Evolutionary conservation across 169 alveolate species (phyloP).

Genomic region (Plasmodium cynomolgi): DNA sequence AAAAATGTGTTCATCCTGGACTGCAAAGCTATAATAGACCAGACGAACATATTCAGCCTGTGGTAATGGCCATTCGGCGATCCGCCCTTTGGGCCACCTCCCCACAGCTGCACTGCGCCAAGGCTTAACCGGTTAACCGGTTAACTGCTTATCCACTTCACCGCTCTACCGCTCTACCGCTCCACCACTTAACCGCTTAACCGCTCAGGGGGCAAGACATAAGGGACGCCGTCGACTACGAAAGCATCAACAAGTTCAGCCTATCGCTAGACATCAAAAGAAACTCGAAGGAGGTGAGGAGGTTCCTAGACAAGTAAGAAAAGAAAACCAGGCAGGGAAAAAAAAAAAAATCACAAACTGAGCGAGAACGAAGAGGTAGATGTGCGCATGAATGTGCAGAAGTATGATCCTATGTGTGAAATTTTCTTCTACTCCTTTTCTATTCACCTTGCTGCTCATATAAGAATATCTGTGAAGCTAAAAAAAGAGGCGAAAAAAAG

Average conservation of each 20-base stretch:
- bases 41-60: slow-evolving; percentile 66
- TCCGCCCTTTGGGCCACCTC: not conserved
- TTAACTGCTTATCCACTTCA: not conserved
- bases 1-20: slow-evolving; percentile 15
- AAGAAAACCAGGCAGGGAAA: not conserved
- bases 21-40: slow-evolving; percentile 64
- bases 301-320: slow-evolving; percentile 35
- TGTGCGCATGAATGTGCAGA: not conserved
- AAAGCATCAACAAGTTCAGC: slow-evolving; percentile 41
- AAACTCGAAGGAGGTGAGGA: slow-evolving; percentile 35
- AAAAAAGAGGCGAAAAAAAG: slow-evolving; percentile 4
- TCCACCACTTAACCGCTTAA: not conserved
- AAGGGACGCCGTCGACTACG: slow-evolving; percentile 47
- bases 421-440: not conserved
- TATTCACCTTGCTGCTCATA: not conserved
- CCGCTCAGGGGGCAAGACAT: slow-evolving; percentile 50
- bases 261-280: slow-evolving; percentile 37
- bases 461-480: slow-evolving; percentile 13
- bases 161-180: not conserved
- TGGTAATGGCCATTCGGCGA: slow-evolving; percentile 17
- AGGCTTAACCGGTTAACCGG: not conserved
- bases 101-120: not conserved
- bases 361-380: not conserved
- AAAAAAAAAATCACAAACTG: not conserved
- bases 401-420: not conserved